These are phyloP conservation scores for Schizonepeta tenuifolia DNA, from an alignment of 257 asterid genomes.

Conservation along the genomic window DNA sequence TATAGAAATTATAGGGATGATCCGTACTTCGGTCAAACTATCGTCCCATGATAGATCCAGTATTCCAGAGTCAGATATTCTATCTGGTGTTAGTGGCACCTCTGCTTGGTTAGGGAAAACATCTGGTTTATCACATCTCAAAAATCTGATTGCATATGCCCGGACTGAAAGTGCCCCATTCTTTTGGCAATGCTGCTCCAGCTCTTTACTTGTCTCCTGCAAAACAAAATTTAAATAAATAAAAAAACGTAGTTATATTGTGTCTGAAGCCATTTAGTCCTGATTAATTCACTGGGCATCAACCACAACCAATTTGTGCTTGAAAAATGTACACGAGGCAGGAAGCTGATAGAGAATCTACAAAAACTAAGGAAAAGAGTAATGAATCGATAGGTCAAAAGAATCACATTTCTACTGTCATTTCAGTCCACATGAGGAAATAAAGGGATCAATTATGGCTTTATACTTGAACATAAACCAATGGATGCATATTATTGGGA, in stretches of 20 bases:
- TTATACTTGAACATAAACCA: constrained; percentile 2
- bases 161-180: constrained; percentile 52
- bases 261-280: constrained; percentile 10
- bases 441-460: constrained; percentile 13
- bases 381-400: too few species aligned
- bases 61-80: constrained; percentile 58
- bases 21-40: constrained; percentile 67
- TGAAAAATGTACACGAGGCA: constrained; percentile 4
- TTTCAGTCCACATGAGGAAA: background rate
- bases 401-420: too few species aligned
- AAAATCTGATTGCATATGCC: constrained; percentile 72
- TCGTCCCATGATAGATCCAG: constrained; percentile 61
- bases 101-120: constrained; percentile 47
- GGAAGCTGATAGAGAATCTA: background rate
- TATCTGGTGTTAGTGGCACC: constrained; percentile 69
- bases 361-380: background rate
- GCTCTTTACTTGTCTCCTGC: constrained; percentile 62
- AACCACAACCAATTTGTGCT: constrained; percentile 10
- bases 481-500: constrained; percentile 2
- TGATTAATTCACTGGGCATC: constrained; percentile 2
- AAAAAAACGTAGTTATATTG: background rate
- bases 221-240: constrained; percentile 23
- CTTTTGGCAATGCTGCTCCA: constrained; percentile 53
- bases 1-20: constrained; percentile 23
- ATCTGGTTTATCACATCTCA: constrained; percentile 51